Conservation (phyloP, 2,329 filamentous ascomycete genomes). For the Phialophora verrucosa region DNA sequence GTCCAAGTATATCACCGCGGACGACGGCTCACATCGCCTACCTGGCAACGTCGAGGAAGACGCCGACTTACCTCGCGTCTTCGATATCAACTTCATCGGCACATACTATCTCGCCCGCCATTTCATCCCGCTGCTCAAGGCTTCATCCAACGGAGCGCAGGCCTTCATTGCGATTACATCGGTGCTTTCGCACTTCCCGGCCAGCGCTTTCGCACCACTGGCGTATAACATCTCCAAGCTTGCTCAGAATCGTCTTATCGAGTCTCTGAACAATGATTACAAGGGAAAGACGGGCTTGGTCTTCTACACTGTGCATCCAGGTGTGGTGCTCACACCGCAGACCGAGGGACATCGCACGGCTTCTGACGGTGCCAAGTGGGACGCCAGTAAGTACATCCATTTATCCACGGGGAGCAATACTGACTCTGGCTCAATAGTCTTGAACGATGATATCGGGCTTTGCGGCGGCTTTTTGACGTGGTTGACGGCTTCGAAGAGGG, state of each 20-base stretch:
- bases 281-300: slow-evolving; percentile 48
- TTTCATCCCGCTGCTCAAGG: slow-evolving; percentile 55
- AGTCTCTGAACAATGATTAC: slow-evolving; percentile 57
- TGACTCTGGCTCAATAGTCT: slow-evolving; percentile 4
- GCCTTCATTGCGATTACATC: slow-evolving; percentile 55
- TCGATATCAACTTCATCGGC: slow-evolving; percentile 18
- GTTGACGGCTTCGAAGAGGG: slow-evolving; percentile 49
- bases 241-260: slow-evolving; percentile 57
- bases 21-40: slow-evolving; percentile 12
- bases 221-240: slow-evolving; percentile 59
- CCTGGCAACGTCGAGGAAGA: slow-evolving; percentile 17
- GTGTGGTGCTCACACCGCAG: slow-evolving; percentile 46
- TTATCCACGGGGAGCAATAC: neutral
- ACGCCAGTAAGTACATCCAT: slow-evolving; percentile 8
- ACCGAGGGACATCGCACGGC: slow-evolving; percentile 3
- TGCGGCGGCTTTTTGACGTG: slow-evolving; percentile 45
- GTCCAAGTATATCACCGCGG: slow-evolving; percentile 12
- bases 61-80: slow-evolving; percentile 6
- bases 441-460: slow-evolving; percentile 19
- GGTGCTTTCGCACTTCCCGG: slow-evolving; percentile 48
- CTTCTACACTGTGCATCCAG: slow-evolving; percentile 50
- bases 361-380: slow-evolving; percentile 14
- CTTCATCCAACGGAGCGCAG: slow-evolving; percentile 53
- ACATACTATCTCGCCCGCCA: slow-evolving; percentile 33
- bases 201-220: slow-evolving; percentile 43